Percentiles rank a stretch among this genome's conserved stretches.
phyloP scores from a whole-genome alignment of 73 alveolate genomes.

The Paramecium pentaurelia region DNA sequence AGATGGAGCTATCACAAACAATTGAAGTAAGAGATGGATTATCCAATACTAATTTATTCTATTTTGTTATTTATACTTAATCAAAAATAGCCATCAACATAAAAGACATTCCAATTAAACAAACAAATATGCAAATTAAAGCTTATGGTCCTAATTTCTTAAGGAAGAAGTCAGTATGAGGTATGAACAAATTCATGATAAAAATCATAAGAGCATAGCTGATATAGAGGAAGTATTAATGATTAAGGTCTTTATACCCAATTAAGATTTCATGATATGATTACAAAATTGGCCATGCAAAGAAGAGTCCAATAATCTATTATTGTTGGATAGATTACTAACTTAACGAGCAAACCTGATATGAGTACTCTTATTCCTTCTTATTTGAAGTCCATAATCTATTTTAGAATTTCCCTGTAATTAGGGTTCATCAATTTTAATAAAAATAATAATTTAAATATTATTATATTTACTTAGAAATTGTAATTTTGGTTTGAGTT shows the following conservation, averaged over 20 bases:
- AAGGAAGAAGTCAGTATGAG: background rate
- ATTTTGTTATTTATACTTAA: background rate
- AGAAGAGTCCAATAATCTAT: slow-evolving; percentile 23
- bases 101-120: background rate
- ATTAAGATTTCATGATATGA: background rate
- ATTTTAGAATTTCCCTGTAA: background rate
- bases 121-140: background rate
- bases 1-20: background rate
- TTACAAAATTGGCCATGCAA: slow-evolving; percentile 10
- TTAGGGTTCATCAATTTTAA: background rate
- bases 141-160: background rate
- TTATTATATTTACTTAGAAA: background rate
- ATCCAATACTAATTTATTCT: background rate
- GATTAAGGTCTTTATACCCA: background rate
- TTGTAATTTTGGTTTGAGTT: background rate
- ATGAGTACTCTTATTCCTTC: background rate
- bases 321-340: background rate
- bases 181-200: background rate
- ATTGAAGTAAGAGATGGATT: background rate
- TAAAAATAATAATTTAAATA: background rate
- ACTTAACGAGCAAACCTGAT: background rate
- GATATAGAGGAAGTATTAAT: background rate
- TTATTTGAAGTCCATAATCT: background rate
- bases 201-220: background rate
- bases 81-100: background rate